These are phyloP conservation scores for Thecaphora thlaspeos DNA, from an alignment of 1,284 basidiomycete genomes.

Conservation along the genomic window DNA sequence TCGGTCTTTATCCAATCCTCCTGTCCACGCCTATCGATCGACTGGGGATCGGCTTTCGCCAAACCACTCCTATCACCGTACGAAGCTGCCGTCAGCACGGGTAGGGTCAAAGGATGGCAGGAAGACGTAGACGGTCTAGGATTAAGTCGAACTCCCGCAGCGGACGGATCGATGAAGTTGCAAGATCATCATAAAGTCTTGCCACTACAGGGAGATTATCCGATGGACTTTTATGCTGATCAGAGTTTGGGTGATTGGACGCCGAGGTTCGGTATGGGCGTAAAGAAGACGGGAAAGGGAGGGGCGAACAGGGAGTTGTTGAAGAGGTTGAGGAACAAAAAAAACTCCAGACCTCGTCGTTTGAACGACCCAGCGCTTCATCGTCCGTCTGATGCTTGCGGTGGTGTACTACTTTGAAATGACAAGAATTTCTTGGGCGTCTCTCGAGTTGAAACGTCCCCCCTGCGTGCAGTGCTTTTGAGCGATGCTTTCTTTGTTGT, in stretches of 20 bases:
- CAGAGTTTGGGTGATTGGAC: constrained; percentile 63
- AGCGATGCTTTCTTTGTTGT: too few species aligned
- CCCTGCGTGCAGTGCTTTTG: too few species aligned
- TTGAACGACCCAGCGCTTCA: too few species aligned
- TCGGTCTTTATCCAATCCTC: constrained; percentile 91
- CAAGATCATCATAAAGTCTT: constrained; percentile 16
- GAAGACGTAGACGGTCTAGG: constrained; percentile 46
- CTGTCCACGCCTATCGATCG: constrained; percentile 91
- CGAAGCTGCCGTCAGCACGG: constrained; percentile 84
- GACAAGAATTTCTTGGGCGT: too few species aligned
- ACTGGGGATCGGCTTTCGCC: constrained; percentile 84
- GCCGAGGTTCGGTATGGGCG: constrained; percentile 56
- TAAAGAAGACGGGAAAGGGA: constrained; percentile 15
- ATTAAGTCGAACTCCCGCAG: constrained; percentile 56
- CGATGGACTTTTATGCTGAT: constrained; percentile 96
- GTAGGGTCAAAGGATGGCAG: constrained; percentile 68
- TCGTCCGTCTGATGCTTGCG: too few species aligned
- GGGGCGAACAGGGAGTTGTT: too few species aligned
- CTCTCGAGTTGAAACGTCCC: too few species aligned
- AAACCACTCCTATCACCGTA: constrained; percentile 88
- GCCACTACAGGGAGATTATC: constrained; percentile 65
- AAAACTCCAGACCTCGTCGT: too few species aligned
- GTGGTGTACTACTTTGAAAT: too few species aligned
- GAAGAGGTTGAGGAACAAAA: too few species aligned
- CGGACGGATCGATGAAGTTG: constrained; percentile 1